Base-by-base conservation (phyloP, 805 yeast genomes). In the Teunomyces panamensis region DNA sequence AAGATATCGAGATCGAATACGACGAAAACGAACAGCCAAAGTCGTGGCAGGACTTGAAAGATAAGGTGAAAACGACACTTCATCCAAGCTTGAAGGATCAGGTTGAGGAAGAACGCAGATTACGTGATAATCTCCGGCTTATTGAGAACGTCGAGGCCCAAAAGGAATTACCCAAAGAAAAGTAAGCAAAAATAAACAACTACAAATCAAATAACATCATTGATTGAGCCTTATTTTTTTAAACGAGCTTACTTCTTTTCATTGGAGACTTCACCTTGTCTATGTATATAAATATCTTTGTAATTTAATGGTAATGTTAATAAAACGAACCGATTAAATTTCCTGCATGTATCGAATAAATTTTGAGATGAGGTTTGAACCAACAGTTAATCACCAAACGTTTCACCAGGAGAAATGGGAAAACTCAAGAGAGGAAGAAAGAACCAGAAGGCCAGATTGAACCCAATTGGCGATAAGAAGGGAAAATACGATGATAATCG, bases 351-450 rank as follows among this genome's bases (percentile, higher is more conserved):
- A 14, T 28, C 10, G 8, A 26, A 39, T 28, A 28, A 28, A 39
- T 39, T 29, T 28, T 28, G 43, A 39, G 32, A 28, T 39, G 43
- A 39, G 33, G 16, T 5, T 8, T 11, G 17, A 20, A 20, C 24
- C 42, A 10, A 28, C 27, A 9, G 11, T 32, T 17, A 9, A 33
- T 9, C 26, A 32, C 39, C 32, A 20, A 42, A 20, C 27, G 7
- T 7, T 26, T 33, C 30, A 29, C 35, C 28, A 39, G 11, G 20
- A 9, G 32, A 30, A 17, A 87, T 87, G 95, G 95, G 87, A 42
- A 87, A 86, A 66, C 76, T 87, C 35, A 87, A 84, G 75, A 85
- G 80, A 63, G 80, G 80, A 39, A 71, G 69, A 56, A 71, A 63
- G 56, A 69, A 60, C 48, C 64, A 65, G 46, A 60, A 58, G 41